These are phyloP conservation scores for Arachnopeziza araneosa DNA, from an alignment of 2,329 filamentous ascomycete species.

Conservation along the genomic window DNA sequence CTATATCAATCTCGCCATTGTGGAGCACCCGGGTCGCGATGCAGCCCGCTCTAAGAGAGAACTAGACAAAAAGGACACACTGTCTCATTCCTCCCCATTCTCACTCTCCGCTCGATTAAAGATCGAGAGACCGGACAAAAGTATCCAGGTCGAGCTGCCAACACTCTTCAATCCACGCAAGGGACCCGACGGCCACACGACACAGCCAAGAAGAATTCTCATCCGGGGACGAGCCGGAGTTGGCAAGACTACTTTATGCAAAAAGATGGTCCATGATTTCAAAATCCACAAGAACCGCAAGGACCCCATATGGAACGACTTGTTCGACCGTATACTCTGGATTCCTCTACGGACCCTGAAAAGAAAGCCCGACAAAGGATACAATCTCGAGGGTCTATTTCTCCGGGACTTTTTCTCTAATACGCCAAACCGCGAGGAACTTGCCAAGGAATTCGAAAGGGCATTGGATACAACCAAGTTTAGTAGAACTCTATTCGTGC, in stretches of 20 bases:
- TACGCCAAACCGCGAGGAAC: no score
- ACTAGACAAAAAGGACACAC: background rate
- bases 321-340: background rate
- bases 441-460: background rate
- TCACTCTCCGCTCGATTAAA: background rate
- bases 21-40: background rate
- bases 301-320: background rate
- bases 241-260: background rate
- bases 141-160: background rate
- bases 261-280: background rate
- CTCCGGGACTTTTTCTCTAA: background rate
- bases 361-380: background rate
- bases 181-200: background rate
- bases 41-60: background rate
- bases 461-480: background rate
- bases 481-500: background rate
- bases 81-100: background rate
- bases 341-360: background rate
- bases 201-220: background rate
- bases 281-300: background rate
- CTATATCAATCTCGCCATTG: background rate
- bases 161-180: background rate
- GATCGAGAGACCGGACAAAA: background rate
- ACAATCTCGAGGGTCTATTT: background rate
- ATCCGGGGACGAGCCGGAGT: background rate